A percentile compares a stretch with the other conserved stretches of the same genome.
These are phyloP conservation scores for Azolla pinnata DNA, from an alignment of 75 land plant species.

Conservation along the genomic window DNA sequence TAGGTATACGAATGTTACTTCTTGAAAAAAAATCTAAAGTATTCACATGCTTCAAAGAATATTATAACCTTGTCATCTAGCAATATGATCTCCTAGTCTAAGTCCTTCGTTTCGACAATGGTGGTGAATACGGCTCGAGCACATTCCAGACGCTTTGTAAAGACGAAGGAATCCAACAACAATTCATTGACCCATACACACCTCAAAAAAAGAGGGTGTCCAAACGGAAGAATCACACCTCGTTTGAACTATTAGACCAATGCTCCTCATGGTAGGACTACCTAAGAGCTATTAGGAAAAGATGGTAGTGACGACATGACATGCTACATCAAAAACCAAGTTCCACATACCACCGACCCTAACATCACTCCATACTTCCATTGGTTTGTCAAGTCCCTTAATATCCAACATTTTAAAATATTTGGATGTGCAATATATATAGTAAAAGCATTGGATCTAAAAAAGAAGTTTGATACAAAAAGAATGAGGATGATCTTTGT, in stretches of 20 bases:
- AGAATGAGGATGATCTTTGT: background rate
- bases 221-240: background rate
- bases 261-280: background rate
- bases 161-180: background rate
- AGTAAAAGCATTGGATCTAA: background rate
- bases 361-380: background rate
- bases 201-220: conserved; percentile 11
- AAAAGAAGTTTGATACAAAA: background rate
- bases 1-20: conserved; percentile 1
- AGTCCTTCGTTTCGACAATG: conserved; percentile 1
- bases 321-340: background rate
- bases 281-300: conserved; percentile 7
- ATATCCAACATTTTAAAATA: background rate
- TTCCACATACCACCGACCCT: background rate
- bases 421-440: background rate
- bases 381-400: no score
- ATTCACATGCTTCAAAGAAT: background rate
- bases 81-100: background rate
- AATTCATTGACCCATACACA: conserved; percentile 3
- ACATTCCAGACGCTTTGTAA: background rate
- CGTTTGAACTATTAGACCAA: background rate
- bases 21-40: conserved; percentile 6
- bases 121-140: background rate
- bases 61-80: background rate
- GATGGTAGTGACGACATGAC: conserved; percentile 1